Base-by-base conservation (phyloP, 192 early-diverging fungal species). In the Mortierella hygrophila region DNA sequence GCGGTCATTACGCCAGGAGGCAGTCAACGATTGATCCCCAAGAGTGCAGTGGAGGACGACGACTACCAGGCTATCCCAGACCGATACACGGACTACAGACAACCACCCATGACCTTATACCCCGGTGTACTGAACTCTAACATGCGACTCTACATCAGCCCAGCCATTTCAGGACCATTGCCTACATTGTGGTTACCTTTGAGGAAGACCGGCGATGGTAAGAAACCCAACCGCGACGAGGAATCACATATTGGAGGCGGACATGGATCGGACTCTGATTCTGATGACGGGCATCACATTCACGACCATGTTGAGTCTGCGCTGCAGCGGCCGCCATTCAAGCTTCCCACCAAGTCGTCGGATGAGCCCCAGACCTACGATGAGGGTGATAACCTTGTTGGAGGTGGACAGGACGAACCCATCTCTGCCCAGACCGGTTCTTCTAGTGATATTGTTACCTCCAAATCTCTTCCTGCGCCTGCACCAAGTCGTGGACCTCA, bases 101-200 rank as follows among this genome's bases (percentile, higher is more conserved):
- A 96, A 81, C 95, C 95, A 15, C 93, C 95, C 10, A 93, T 94
- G 89, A 92, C 93, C 0, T 76, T 96, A 37, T 89, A 93, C 21
- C 81, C 92, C 29, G 95, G 95, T 35, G 91, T 96, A 10, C 78
- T 96, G 37, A 94, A 96, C 76, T 91, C 93, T 52, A 93, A 94
- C 3, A 89, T 95, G 91, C 88, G 91, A 35, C 88, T 89, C 16
- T 96, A 94, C 55, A 92, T 88, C 54, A 90, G 94, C 52, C 95
- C 95, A 41, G 93, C 93, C 23, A 74, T 95, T 8, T 75, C 93
- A 29, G 94, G 94, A 16, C 89, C 88, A 11, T 78, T 96, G 57
- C 95, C 95, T 10, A 88, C 91, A 38, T 72, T 96, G 37, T 96
- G 95, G 95, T 82, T 95, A 52, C 95, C 95, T 13, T 89, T 94